A percentile compares a stretch with the other conserved stretches of the same genome.
Evolutionary conservation across 208 protist species (phyloP).

Genomic region (Endotrypanum monterogeii): DNA sequence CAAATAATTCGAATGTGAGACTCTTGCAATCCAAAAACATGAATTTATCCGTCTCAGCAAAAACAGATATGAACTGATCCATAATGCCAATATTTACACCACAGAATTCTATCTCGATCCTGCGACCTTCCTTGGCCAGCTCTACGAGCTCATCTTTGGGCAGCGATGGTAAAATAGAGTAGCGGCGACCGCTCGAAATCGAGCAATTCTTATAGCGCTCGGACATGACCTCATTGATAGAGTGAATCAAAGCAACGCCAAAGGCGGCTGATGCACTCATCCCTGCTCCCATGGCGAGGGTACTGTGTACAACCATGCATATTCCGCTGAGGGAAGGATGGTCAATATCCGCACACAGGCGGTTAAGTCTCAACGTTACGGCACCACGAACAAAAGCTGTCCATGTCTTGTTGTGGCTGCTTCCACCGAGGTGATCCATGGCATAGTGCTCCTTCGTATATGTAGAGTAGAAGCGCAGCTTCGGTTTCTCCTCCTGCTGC

Average conservation of each 20-base stretch:
- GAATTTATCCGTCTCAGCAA: constrained; percentile 73
- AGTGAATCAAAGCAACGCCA: constrained; percentile 60
- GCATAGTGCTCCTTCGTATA: constrained; percentile 56
- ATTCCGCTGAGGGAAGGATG: constrained; percentile 43
- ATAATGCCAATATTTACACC: constrained; percentile 92
- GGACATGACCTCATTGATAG: constrained; percentile 47
- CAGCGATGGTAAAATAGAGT: constrained; percentile 45
- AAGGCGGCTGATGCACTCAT: constrained; percentile 89
- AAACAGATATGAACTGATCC: constrained; percentile 89
- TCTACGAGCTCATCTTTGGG: constrained; percentile 41
- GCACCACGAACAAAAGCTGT: constrained; percentile 70
- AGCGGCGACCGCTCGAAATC: constrained; percentile 24
- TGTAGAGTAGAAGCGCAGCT: constrained; percentile 70
- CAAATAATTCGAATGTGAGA: constrained; percentile 48
- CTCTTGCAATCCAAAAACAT: constrained; percentile 86
- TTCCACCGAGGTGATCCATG: constrained; percentile 33
- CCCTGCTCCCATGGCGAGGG: constrained; percentile 82
- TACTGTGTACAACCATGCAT: constrained; percentile 74
- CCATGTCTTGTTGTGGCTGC: constrained; percentile 56
- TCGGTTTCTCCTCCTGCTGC: constrained; percentile 27
- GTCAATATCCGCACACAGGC: constrained; percentile 48
- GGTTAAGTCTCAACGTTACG: constrained; percentile 52
- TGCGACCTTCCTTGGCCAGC: constrained; percentile 67
- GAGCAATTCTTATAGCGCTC: constrained; percentile 30
- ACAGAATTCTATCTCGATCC: constrained; percentile 83